phyloP scores from a whole-genome alignment of 1,284 basidiomycete genomes.

The Ceratobasidium sp. region DNA sequence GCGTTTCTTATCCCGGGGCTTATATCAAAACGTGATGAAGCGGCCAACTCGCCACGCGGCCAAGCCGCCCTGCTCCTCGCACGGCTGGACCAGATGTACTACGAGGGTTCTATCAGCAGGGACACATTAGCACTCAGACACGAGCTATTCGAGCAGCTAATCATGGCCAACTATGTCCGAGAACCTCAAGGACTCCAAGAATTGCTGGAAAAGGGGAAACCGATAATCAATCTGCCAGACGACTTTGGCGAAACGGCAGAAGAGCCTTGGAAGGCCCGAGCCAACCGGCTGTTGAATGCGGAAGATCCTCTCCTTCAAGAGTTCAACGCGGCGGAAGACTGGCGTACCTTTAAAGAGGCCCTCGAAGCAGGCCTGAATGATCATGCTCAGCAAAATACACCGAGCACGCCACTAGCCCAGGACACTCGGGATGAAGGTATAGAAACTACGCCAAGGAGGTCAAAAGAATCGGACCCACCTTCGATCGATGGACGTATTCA shows the following conservation, averaged over 20 bases:
- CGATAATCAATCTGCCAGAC: neutral
- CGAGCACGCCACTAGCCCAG: neutral
- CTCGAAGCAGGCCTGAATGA: neutral
- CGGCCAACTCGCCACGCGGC: neutral
- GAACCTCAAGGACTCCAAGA: neutral
- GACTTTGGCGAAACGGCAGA: neutral
- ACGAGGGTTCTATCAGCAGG: constrained; percentile 6
- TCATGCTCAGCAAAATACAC: neutral
- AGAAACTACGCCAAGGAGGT: neutral
- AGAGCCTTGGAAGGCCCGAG: constrained; percentile 9
- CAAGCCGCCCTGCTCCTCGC: neutral
- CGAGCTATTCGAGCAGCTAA: neutral
- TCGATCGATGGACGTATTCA: neutral
- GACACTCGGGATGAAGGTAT: too few relatives aligned
- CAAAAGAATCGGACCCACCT: neutral
- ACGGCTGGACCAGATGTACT: constrained; percentile 14
- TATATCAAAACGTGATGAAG: neutral
- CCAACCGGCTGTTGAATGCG: neutral
- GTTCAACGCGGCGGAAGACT: neutral
- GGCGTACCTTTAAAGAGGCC: neutral
- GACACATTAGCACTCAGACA: neutral
- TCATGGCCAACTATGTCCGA: neutral
- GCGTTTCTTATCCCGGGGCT: neutral
- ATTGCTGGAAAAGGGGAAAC: neutral
- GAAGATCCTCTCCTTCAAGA: neutral